These are phyloP conservation scores for Hamamelis virginiana DNA, from an alignment of 164 flowering plant species.

Conservation along the genomic window DNA sequence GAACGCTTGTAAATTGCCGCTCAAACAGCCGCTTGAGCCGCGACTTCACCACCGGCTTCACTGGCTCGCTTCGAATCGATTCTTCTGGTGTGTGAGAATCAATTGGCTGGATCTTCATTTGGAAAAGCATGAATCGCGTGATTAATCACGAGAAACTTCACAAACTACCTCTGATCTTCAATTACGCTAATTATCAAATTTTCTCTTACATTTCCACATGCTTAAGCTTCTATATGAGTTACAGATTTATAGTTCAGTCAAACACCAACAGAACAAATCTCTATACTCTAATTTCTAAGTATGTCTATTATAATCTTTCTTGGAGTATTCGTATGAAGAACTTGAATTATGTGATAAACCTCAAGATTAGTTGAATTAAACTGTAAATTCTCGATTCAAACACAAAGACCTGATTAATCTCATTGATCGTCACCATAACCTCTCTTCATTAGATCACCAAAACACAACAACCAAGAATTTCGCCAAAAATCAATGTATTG, in stretches of 20 bases:
- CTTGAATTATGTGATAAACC: neutral
- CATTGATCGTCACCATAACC: neutral
- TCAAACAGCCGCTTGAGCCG: constrained; percentile 38
- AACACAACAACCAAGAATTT: constrained; percentile 4
- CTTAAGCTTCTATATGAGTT: neutral
- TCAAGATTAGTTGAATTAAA: neutral
- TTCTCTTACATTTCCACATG: constrained; percentile 2
- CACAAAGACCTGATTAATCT: neutral
- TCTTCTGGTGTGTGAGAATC: constrained; percentile 22
- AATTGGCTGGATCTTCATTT: constrained; percentile 47
- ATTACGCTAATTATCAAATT: neutral
- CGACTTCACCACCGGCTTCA: constrained; percentile 34
- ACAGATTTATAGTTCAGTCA: constrained; percentile 4
- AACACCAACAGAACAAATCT: constrained; percentile 1
- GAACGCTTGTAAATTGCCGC: constrained; percentile 29
- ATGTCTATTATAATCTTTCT: too few relatives aligned
- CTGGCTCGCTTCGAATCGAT: constrained; percentile 16
- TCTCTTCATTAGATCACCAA: too few relatives aligned
- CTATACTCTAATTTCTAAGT: too few relatives aligned
- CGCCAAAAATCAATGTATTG: neutral
- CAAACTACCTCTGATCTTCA: neutral
- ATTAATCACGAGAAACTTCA: neutral
- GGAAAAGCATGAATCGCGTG: constrained; percentile 21
- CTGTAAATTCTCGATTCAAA: neutral
- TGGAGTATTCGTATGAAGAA: too few relatives aligned